Conservation (phyloP, 2,329 filamentous ascomycete species). For the Fusarium euwallaceae region DNA sequence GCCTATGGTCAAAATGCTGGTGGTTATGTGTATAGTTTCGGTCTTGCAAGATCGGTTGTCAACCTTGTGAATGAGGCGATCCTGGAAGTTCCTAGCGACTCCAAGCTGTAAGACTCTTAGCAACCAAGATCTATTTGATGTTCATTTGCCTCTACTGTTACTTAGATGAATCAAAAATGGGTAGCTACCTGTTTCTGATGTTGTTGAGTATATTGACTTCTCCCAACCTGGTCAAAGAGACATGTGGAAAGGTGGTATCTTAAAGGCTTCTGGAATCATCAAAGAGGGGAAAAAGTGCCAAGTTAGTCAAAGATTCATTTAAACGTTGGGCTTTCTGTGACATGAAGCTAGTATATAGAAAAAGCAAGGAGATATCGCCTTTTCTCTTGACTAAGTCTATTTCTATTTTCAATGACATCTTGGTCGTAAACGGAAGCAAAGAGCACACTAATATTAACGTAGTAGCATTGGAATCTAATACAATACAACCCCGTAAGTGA, state of each 20-base stretch:
- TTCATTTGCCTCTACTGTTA: neutral
- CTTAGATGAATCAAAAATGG: neutral
- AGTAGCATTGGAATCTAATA: too few species aligned
- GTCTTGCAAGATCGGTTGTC: conserved; percentile 11
- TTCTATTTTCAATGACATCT: too few species aligned
- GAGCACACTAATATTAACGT: too few species aligned
- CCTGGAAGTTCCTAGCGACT: conserved; percentile 1
- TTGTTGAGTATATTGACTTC: neutral
- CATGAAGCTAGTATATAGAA: neutral
- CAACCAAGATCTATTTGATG: too few species aligned
- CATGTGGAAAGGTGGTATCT: neutral
- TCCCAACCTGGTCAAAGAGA: neutral
- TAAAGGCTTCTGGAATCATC: neutral
- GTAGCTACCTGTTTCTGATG: neutral
- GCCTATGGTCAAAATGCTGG: conserved; percentile 38
- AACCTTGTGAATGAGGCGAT: conserved; percentile 3
- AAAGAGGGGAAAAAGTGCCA: neutral
- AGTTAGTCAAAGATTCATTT: neutral
- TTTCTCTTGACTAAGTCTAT: neutral
- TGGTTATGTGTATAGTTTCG: conserved; percentile 42
- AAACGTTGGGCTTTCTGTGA: neutral
- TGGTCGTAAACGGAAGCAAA: too few species aligned
- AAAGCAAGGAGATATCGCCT: neutral
- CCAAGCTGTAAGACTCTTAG: neutral
- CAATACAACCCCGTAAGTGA: too few species aligned